A percentile compares a stretch with the other conserved stretches of the same genome.
Conservation (phyloP, 108 stramenopile genomes). For the Mediolabrus comicus region DNA sequence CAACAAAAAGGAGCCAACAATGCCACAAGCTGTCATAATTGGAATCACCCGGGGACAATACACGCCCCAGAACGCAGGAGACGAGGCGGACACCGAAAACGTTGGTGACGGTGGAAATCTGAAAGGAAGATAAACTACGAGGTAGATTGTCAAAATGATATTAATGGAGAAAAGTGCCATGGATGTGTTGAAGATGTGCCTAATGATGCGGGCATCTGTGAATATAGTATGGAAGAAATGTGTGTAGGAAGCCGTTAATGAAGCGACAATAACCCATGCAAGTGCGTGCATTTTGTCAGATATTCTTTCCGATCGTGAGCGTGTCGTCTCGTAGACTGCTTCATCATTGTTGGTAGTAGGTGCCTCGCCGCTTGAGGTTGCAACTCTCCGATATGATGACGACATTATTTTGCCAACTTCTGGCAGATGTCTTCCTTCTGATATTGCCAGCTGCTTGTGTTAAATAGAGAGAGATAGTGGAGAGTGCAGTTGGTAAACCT, state of each 20-base stretch:
- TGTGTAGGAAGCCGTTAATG: constrained; percentile 51
- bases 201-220: constrained; percentile 47
- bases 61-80: constrained; percentile 70
- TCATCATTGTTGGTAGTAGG: neutral
- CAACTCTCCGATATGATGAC: constrained; percentile 1
- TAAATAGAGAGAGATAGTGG: no score
- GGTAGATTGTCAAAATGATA: constrained; percentile 45
- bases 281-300: constrained; percentile 60
- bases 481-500: no score
- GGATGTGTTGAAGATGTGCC: constrained; percentile 49
- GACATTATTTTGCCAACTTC: neutral
- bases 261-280: constrained; percentile 65
- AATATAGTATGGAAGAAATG: constrained; percentile 47
- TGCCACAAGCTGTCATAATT: constrained; percentile 55
- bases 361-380: neutral
- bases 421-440: no score
- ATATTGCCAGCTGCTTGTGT: no score
- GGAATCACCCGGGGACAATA: constrained; percentile 94
- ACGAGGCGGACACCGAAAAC: constrained; percentile 50
- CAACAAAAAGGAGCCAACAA: constrained; percentile 60
- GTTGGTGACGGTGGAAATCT: constrained; percentile 20
- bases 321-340: neutral
- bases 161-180: constrained; percentile 38
- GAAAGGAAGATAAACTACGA: constrained; percentile 62
- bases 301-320: constrained; percentile 38